A percentile compares a stretch with the other conserved stretches of the same genome.
Evolutionary conservation across 345 rosid genomes (phyloP).

Genomic region (Salix arbutifolia): DNA sequence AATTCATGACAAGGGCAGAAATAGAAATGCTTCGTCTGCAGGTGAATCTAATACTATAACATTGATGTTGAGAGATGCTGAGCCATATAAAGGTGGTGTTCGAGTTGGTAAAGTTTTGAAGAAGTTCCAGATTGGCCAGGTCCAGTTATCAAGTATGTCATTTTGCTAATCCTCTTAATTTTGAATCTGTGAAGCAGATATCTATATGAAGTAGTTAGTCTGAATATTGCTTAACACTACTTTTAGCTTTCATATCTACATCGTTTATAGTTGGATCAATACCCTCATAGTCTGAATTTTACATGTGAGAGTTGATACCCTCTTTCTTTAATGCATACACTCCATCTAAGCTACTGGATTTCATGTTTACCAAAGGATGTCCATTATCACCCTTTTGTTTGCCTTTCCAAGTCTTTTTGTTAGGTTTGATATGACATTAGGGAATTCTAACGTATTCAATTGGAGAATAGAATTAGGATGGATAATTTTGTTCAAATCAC

Average conservation of each 20-base stretch:
- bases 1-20: slow-evolving; percentile 29
- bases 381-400: not conserved
- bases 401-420: not conserved
- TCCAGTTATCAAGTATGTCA: slow-evolving; percentile 53
- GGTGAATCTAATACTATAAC: slow-evolving; percentile 33
- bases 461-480: not conserved
- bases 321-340: not conserved
- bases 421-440: not conserved
- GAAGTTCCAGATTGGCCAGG: slow-evolving; percentile 82
- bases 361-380: not conserved
- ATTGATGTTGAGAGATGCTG: slow-evolving; percentile 51
- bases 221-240: not conserved
- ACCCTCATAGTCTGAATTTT: not conserved
- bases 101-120: slow-evolving; percentile 76
- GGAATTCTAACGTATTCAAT: not conserved
- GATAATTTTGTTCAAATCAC: not conserved
- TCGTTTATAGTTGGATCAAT: no score
- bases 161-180: slow-evolving; percentile 11
- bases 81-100: slow-evolving; percentile 45
- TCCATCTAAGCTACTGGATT: not conserved
- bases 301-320: not conserved
- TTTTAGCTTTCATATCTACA: not conserved
- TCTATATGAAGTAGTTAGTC: not conserved
- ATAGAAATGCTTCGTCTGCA: slow-evolving; percentile 26
- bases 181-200: not conserved